phyloP scores from a whole-genome alignment of 805 yeast species.

The Starmerella sirachaensis region DNA sequence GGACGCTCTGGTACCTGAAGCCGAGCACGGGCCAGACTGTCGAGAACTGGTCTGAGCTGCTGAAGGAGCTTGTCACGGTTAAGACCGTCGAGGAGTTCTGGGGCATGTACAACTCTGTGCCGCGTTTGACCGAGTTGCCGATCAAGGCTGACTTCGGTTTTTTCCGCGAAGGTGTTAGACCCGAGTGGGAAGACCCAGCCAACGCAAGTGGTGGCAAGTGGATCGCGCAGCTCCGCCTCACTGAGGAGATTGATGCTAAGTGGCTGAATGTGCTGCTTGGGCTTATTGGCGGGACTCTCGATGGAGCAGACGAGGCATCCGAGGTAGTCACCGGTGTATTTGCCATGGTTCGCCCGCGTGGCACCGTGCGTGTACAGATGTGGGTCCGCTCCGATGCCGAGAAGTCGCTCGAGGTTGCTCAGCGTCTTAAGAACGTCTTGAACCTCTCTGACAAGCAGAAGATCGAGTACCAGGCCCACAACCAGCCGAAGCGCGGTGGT shows the following conservation, averaged over 20 bases:
- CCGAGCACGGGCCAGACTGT: conserved; percentile 55
- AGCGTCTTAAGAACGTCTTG: conserved; percentile 73
- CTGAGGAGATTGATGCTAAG: conserved; percentile 60
- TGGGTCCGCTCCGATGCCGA: conserved; percentile 72
- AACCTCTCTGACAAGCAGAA: conserved; percentile 56
- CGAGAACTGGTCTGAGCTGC: conserved; percentile 84
- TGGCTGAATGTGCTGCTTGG: conserved; percentile 69
- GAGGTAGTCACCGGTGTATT: conserved; percentile 91
- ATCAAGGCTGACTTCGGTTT: conserved; percentile 86
- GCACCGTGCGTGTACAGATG: conserved; percentile 62
- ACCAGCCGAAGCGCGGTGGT: conserved; percentile 22
- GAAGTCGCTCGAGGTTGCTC: conserved; percentile 59
- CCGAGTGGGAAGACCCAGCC: conserved; percentile 94
- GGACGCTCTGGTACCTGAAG: conserved; percentile 97
- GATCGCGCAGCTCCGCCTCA: conserved; percentile 53
- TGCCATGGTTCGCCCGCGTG: conserved; percentile 71
- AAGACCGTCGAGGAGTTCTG: conserved; percentile 97
- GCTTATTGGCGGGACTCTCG: conserved; percentile 91
- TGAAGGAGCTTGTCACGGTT: conserved; percentile 86
- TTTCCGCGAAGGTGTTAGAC: conserved; percentile 86
- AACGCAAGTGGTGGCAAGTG: conserved; percentile 92
- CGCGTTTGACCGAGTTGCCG: conserved; percentile 84
- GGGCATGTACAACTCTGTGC: conserved; percentile 93
- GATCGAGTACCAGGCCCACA: conserved; percentile 69
- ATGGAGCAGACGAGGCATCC: conserved; percentile 59